These are phyloP conservation scores for Theobroma grandiflorum DNA, from an alignment of 441 rosid genomes.

Conservation along the genomic window DNA sequence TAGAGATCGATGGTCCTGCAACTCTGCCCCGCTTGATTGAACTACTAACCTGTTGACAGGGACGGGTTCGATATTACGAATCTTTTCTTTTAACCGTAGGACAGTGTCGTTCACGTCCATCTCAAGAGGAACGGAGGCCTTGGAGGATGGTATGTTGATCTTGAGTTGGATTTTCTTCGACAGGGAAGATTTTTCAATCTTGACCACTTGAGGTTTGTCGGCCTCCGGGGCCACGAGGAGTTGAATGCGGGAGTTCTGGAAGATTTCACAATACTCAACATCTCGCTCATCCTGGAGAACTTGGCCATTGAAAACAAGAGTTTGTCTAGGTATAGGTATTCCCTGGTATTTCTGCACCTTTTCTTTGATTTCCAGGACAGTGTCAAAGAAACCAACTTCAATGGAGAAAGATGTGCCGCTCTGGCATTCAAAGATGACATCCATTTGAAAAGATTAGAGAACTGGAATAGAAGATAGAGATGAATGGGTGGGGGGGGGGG, in stretches of 20 bases:
- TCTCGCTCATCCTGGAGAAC: conserved; percentile 70
- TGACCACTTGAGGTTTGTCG: conserved; percentile 26
- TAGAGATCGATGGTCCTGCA: conserved; percentile 46
- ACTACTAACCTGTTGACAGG: conserved; percentile 39
- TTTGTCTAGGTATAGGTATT: conserved; percentile 64
- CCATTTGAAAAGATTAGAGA: conserved; percentile 47
- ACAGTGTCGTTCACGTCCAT: conserved; percentile 51
- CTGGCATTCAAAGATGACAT: conserved; percentile 63
- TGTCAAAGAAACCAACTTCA: conserved; percentile 74
- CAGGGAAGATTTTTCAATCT: conserved; percentile 45
- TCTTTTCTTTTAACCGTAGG: conserved; percentile 53
- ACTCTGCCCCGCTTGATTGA: conserved; percentile 37
- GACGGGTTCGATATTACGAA: conserved; percentile 46
- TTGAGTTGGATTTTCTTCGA: conserved; percentile 47
- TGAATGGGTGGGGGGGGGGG: neutral
- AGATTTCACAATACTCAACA: conserved; percentile 62
- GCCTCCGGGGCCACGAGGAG: conserved; percentile 47
- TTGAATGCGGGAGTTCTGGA: conserved; percentile 66
- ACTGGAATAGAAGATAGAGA: neutral
- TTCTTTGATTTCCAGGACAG: conserved; percentile 79
- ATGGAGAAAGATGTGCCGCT: conserved; percentile 63
- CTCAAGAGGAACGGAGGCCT: conserved; percentile 40
- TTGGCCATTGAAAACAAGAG: conserved; percentile 65
- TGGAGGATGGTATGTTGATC: conserved; percentile 47
- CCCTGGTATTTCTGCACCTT: conserved; percentile 71